Percentiles rank a stretch among this genome's conserved stretches.
These are phyloP conservation scores for sweet orange (Citrus sinensis) DNA, from an alignment of 345 rosid genomes.

Conservation along the genomic window DVS_A1.0 CM039162.1:240501-241000, in stretches of 20 bases:
- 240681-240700: neutral
- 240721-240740: neutral
- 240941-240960: neutral
- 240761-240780: neutral
- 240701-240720: neutral
- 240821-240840: neutral
- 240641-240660: no score
- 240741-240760: neutral
- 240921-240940: neutral
- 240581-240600: neutral
- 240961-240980: neutral
- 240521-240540: neutral
- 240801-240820: neutral
- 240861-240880: neutral
- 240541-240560: neutral
- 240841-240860: neutral
- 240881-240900: neutral
- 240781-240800: neutral
- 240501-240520: neutral
- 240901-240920: neutral
- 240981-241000: no score
- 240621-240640: neutral
- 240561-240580: neutral
- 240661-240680: neutral
- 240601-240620: neutral